Percentiles rank a stretch among this genome's conserved stretches.
phyloP scores from a whole-genome alignment of 2,329 filamentous ascomycete species.

The Tetracladium maxilliforme region DNA sequence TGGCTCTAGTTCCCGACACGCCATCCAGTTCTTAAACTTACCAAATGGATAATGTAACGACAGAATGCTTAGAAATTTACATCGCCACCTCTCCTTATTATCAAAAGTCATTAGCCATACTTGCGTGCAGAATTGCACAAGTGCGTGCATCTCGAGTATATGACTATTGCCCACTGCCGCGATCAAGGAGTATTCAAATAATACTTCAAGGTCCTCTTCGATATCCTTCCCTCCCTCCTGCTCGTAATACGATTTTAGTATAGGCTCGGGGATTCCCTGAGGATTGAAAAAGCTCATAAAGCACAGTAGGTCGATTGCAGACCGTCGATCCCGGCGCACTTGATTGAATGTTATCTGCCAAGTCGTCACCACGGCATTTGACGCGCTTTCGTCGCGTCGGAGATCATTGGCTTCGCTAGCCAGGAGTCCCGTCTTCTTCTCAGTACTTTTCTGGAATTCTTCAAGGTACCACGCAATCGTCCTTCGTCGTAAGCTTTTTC shows the following conservation, averaged over 20 bases:
- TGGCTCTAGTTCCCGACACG: conserved; percentile 15
- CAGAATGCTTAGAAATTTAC: conserved; percentile 15
- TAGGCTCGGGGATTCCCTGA: conserved; percentile 23
- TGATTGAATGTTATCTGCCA: conserved; percentile 22
- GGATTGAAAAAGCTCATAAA: conserved; percentile 30
- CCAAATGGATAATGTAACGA: too few relatives aligned
- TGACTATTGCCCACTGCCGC: conserved; percentile 5
- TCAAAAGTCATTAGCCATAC: conserved; percentile 15
- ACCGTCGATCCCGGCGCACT: too few relatives aligned
- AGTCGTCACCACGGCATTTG: conserved; percentile 18
- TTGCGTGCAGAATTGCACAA: conserved; percentile 22
- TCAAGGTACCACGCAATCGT: conserved; percentile 26
- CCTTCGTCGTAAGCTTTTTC: too few relatives aligned
- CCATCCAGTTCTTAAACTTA: conserved; percentile 15
- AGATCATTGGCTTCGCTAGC: conserved; percentile 14
- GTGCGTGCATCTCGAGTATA: conserved; percentile 23
- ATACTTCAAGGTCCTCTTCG: conserved; percentile 16
- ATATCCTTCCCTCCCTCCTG: too few relatives aligned
- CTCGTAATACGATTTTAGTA: too few relatives aligned
- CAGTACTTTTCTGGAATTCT: conserved; percentile 16
- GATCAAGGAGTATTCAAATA: conserved; percentile 22
- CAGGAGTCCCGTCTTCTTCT: conserved; percentile 12
- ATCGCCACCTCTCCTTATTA: conserved; percentile 13
- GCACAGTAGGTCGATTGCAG: too few relatives aligned
- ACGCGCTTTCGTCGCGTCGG: conserved; percentile 15